phyloP scores from a whole-genome alignment of 202 grass and related monocot genomes.

The Bolboschoenoplectus hybrid region DNA sequence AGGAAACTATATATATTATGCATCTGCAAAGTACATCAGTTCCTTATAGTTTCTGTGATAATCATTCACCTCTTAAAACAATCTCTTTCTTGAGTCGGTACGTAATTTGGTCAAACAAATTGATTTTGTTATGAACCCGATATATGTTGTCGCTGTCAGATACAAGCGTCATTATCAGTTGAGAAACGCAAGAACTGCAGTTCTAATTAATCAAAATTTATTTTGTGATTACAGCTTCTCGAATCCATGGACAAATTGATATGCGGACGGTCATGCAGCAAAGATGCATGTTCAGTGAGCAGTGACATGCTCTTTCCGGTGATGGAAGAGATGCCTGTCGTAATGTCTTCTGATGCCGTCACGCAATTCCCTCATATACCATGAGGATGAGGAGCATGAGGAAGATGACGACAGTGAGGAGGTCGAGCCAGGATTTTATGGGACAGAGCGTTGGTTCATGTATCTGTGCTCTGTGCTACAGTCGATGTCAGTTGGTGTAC shows the following conservation, averaged over 20 bases:
- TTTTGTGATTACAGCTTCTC: not conserved
- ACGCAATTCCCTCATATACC: not conserved
- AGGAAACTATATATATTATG: not conserved
- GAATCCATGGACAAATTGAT: not conserved
- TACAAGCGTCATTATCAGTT: not conserved
- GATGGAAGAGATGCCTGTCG: not conserved
- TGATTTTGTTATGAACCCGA: not conserved
- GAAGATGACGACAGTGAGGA: not conserved
- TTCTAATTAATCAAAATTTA: not conserved
- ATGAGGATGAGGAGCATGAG: not conserved
- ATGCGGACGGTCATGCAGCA: not conserved
- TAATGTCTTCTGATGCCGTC: not conserved
- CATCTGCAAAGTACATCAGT: not conserved
- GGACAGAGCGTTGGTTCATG: not conserved
- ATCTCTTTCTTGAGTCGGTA: not conserved
- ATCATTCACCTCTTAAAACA: not conserved
- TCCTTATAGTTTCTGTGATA: not conserved
- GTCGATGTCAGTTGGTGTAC: not conserved
- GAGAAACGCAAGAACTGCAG: not conserved
- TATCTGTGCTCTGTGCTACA: not conserved
- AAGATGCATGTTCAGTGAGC: not conserved
- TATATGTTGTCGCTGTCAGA: not conserved
- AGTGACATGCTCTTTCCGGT: not conserved
- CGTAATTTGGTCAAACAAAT: not conserved
- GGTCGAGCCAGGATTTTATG: not conserved